Evolutionary conservation across 805 yeast species (phyloP).

Genomic region (Wickerhamiella australiensis): DNA sequence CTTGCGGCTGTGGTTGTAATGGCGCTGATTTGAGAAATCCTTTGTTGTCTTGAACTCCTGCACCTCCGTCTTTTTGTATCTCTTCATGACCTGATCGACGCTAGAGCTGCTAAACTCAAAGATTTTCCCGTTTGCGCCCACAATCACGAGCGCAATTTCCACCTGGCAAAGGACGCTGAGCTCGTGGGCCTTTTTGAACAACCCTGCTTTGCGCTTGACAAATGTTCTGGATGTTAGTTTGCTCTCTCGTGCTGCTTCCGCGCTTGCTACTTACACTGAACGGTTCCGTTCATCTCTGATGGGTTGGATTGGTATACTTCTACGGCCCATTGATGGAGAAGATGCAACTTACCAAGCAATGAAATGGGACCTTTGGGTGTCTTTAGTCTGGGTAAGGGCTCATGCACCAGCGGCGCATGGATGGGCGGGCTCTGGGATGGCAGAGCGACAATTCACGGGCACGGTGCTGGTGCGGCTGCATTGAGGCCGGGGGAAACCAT

Average conservation of each 20-base stretch:
- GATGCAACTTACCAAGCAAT: slow-evolving; percentile 9
- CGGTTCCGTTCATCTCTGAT: slow-evolving; percentile 76
- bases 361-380: not conserved
- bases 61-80: slow-evolving; percentile 28
- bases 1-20: slow-evolving; percentile 2
- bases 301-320: slow-evolving; percentile 89
- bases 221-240: slow-evolving; percentile 44
- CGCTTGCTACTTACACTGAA: slow-evolving; percentile 29
- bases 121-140: slow-evolving; percentile 64
- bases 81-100: slow-evolving; percentile 38
- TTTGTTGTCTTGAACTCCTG: slow-evolving; percentile 22
- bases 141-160: slow-evolving; percentile 79
- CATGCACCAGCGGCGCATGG: not conserved
- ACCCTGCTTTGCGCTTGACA: slow-evolving; percentile 86
- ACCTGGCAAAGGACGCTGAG: slow-evolving; percentile 84
- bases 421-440: not conserved
- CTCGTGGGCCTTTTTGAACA: slow-evolving; percentile 72
- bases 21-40: slow-evolving; percentile 17
- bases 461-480: too few species aligned
- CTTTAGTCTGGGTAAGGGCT: not conserved
- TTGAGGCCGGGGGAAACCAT: too few species aligned
- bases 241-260: too few species aligned
- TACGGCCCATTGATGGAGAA: slow-evolving; percentile 65
- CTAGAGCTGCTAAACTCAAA: slow-evolving; percentile 75
- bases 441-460: not conserved